Evolutionary conservation across 2,329 filamentous ascomycete species (phyloP), one percentile per base, ranked within the genome.

Genomic region (Lasiodiplodia sp.): DNA sequence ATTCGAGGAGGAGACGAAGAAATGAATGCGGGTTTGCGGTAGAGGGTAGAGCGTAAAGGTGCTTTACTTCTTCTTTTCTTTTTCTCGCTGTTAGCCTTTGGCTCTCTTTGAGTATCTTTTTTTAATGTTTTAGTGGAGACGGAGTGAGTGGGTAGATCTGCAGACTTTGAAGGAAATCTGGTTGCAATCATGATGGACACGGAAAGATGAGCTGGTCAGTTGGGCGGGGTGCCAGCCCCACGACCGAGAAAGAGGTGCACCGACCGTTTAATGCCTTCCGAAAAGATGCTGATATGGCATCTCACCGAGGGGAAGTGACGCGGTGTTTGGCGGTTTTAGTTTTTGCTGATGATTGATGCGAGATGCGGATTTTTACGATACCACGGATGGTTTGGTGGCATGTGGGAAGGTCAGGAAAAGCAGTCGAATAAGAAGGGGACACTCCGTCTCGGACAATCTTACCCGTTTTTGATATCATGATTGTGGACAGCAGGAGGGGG

Each of bases 1-100:
- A 2, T 64, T 71, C 72, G 44, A 64, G 49, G 31, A 69, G 18
- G 70, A 71, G 12, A 75, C 76, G 68, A 80, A 78, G 72, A 37
- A 7, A 28, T 69, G 57, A 53, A 21, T 28, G 12, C 8, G n/a
- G 5, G 3, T 21, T 52, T 25, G 60, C 67, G 72, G 47, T 60
- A 52, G 47, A 68, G 69, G 72, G 47, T 60, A 52, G 47, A 68
- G 69, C 12, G 23, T 67, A n/a, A 10, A 49, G 5, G n/a, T 63
- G 16, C 31, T 34, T 18, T 52, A 14, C 47, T 52, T 52, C 14
- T 49, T 49, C 21, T 52, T 34, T 62, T 49, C 31, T 23, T n/a
- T 47, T 44, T 44, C 44, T 21, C 21, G 44, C 44, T 21, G n/a
- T 16, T 47, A 47, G 44, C 44, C n/a, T 10, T 21, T 47, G 44